phyloP scores from a whole-genome alignment of 495 filamentous ascomycete genomes.

The Venustampulla echinocandica region DNA sequence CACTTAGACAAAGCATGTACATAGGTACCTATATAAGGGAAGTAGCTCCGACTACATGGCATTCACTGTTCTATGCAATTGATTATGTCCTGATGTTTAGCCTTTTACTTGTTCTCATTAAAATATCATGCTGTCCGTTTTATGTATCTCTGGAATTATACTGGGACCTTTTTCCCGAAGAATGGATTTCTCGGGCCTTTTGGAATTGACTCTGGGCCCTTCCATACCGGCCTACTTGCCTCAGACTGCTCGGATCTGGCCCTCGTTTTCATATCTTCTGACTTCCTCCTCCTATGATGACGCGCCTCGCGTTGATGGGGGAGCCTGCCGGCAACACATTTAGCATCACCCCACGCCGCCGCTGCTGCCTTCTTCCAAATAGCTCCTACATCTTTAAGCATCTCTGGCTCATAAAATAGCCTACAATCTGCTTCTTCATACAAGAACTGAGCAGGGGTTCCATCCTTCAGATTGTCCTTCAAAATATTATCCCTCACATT shows the following conservation, averaged over 20 bases:
- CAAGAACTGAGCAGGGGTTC: slow-evolving; percentile 14
- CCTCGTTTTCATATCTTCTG: slow-evolving; percentile 7
- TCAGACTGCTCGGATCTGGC: not conserved
- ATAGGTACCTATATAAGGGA: no score
- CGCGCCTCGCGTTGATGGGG: slow-evolving; percentile 1
- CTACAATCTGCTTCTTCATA: slow-evolving; percentile 14
- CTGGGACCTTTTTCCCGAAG: slow-evolving; percentile 3
- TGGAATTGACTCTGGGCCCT: not conserved
- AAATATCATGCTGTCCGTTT: no score
- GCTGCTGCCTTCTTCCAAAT: slow-evolving; percentile 14
- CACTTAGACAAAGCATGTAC: no score
- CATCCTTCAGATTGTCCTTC: slow-evolving; percentile 25
- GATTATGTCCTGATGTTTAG: no score
- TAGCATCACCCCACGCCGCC: slow-evolving; percentile 9
- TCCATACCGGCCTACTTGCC: not conserved
- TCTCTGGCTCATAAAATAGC: slow-evolving; percentile 12
- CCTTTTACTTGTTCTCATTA: no score
- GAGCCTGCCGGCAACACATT: slow-evolving; percentile 13
- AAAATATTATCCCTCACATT: slow-evolving; percentile 35
- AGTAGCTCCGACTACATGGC: no score
- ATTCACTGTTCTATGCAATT: no score
- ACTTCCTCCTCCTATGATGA: slow-evolving; percentile 4
- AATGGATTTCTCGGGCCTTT: not conserved
- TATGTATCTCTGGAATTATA: not conserved
- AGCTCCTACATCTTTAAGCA: slow-evolving; percentile 2